A percentile compares a stretch with the other conserved stretches of the same genome.
Evolutionary conservation across 352 stramenopile species (phyloP).

Genomic region (Phytophthora pini): DNA sequence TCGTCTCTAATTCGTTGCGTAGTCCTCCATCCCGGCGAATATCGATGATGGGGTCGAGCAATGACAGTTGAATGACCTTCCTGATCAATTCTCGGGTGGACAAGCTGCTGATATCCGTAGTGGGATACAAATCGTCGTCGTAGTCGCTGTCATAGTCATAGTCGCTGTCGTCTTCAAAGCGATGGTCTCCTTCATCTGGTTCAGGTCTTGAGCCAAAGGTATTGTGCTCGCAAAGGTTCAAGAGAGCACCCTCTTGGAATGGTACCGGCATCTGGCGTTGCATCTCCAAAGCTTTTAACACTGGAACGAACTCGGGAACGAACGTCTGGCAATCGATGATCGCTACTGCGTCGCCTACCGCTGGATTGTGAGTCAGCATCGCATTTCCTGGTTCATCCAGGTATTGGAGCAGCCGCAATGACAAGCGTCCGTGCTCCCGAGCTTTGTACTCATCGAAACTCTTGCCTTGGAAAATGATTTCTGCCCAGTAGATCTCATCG

Average conservation of each 20-base stretch:
- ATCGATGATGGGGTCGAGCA: conserved; percentile 80
- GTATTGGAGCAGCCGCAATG: conserved; percentile 79
- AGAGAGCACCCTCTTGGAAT: conserved; percentile 74
- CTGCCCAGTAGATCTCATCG: conserved; percentile 79
- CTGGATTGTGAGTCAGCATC: conserved; percentile 53
- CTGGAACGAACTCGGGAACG: conserved; percentile 87
- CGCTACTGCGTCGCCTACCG: conserved; percentile 59
- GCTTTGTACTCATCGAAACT: conserved; percentile 70
- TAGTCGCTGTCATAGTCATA: conserved; percentile 4
- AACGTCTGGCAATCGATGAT: conserved; percentile 91
- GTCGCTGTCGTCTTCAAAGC: background rate
- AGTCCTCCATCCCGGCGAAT: conserved; percentile 71
- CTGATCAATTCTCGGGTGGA: conserved; percentile 28
- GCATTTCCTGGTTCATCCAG: conserved; percentile 67
- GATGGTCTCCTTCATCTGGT: background rate
- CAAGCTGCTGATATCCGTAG: background rate
- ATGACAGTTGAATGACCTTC: conserved; percentile 60
- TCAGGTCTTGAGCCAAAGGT: conserved; percentile 7
- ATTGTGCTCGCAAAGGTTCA: conserved; percentile 60
- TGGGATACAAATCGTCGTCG: conserved; percentile 1
- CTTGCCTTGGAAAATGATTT: conserved; percentile 76
- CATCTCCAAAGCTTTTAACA: conserved; percentile 80
- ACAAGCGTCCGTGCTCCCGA: conserved; percentile 63
- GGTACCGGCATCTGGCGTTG: conserved; percentile 75
- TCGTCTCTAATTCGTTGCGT: conserved; percentile 35